Evolutionary conservation across 2,329 filamentous ascomycete species (phyloP).

Genomic region (Aspergillus carbonarius): DNA sequence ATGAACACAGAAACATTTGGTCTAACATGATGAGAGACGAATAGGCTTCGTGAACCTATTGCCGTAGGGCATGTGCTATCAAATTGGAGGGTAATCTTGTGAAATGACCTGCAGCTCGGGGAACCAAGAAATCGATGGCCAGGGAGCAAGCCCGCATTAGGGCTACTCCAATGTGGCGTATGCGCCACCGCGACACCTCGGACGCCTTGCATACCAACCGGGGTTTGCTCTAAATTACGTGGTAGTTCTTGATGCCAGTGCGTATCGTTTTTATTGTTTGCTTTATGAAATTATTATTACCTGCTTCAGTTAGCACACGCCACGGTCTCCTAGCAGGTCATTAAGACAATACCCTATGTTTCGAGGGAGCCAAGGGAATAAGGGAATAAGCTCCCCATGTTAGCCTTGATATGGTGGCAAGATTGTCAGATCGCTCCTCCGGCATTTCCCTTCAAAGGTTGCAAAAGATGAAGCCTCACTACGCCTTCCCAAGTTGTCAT

Average conservation of each 20-base stretch:
- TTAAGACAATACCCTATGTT: neutral
- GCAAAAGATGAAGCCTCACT: neutral
- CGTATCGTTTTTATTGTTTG: neutral
- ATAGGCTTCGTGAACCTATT: neutral
- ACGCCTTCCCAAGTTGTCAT: neutral
- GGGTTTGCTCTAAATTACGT: neutral
- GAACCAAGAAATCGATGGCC: neutral
- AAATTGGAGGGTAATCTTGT: neutral
- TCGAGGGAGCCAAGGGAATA: neutral
- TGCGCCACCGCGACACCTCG: neutral
- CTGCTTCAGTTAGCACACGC: neutral
- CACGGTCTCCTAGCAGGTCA: neutral
- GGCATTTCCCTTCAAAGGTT: neutral
- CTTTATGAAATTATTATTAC: too few species aligned
- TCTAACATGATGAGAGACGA: neutral
- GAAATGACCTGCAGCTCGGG: neutral
- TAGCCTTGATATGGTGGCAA: too few species aligned
- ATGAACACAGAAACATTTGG: too few species aligned
- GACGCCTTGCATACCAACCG: neutral
- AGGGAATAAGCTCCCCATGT: too few species aligned
- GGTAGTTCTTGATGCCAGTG: neutral
- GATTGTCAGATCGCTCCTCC: neutral
- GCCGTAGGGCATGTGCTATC: too few species aligned
- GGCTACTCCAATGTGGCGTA: neutral
- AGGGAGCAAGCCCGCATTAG: too few species aligned